Evolutionary conservation across 1,284 basidiomycete genomes (phyloP), one percentile per base, ranked within the genome.

Genomic region (Testicularia cyperi): DNA sequence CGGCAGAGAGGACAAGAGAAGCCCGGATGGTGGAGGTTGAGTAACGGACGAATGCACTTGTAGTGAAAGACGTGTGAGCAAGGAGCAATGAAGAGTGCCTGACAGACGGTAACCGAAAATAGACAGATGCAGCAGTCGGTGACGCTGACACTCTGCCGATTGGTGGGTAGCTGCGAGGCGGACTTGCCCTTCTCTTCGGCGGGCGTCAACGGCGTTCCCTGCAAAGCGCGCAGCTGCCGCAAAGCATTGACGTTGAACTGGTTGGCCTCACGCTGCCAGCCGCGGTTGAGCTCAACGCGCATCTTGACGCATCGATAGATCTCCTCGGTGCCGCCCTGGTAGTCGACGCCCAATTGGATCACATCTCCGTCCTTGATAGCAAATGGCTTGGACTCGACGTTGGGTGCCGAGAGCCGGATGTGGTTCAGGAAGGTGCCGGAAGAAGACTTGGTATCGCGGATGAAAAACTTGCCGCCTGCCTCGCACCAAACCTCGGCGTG

Each of bases 301-400:
- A 98, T 95, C 83, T 96, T 97, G 57, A 98, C 91, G 62, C 89
- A 92, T 78, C 96, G 89, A 79, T 95, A 98, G 54, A 96, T 91
- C 78, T 97, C 92, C 79, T 98, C 92, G 5, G 88, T 85, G 0
- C 94, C 95, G 21, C 94, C 94, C 78, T 97, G 94, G 78, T 96
- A 98, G 77, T 98, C 95, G 23, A 98, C 92, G 2, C 94, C 94
- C 1, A 97, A 84, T 78, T 98, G 94, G 6, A 98, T 79, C 14
- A 97, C 84, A 78, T 98, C 94, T 1, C 94, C 94, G 61, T 97
- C 94, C 78, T 88, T 89, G 70, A 98, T 81, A 57, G 85, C 84
- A 60, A 84, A 87, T 0, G 90, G 84, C 28, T 85, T 81, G 24
- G 65, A 68, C 40, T 94, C 90, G 12, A 84, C 82, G 43, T 88